Evolutionary conservation across 495 filamentous ascomycete species (phyloP).

Genomic region (Trichoderma asperelloides): DNA sequence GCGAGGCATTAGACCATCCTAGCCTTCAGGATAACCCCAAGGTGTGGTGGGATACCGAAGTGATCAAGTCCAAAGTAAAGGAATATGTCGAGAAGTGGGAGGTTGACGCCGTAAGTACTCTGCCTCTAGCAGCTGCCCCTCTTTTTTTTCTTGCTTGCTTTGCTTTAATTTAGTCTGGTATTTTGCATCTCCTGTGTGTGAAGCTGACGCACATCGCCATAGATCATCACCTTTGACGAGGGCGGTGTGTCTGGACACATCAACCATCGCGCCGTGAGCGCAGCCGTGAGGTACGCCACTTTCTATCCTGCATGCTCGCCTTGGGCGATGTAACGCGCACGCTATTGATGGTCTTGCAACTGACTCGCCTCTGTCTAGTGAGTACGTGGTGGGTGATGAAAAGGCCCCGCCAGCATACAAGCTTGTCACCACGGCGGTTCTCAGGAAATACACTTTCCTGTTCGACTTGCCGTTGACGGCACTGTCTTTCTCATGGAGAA

Average conservation of each 20-base stretch:
- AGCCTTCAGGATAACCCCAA: constrained; percentile 34
- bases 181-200: not conserved
- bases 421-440: constrained; percentile 26
- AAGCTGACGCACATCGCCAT: not conserved
- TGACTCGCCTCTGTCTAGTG: constrained; percentile 16
- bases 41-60: constrained; percentile 30
- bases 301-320: not conserved
- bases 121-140: not conserved
- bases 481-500: constrained; percentile 29
- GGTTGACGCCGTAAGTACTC: constrained; percentile 26
- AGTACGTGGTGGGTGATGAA: constrained; percentile 23
- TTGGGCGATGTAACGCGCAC: not conserved
- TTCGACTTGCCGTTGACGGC: constrained; percentile 31
- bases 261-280: constrained; percentile 35
- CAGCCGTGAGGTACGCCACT: constrained; percentile 28
- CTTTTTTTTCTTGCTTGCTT: not conserved
- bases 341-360: not conserved
- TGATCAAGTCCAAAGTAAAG: constrained; percentile 24
- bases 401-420: constrained; percentile 27
- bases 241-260: constrained; percentile 34
- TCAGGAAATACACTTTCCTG: constrained; percentile 32
- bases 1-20: constrained; percentile 25
- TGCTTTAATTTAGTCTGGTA: not conserved
- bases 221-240: constrained; percentile 37
- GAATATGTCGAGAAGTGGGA: constrained; percentile 30